A percentile compares a stretch with the other conserved stretches of the same genome.
phyloP scores from a whole-genome alignment of 2,329 filamentous ascomycete genomes.

The Diaporthe sp. region DNA sequence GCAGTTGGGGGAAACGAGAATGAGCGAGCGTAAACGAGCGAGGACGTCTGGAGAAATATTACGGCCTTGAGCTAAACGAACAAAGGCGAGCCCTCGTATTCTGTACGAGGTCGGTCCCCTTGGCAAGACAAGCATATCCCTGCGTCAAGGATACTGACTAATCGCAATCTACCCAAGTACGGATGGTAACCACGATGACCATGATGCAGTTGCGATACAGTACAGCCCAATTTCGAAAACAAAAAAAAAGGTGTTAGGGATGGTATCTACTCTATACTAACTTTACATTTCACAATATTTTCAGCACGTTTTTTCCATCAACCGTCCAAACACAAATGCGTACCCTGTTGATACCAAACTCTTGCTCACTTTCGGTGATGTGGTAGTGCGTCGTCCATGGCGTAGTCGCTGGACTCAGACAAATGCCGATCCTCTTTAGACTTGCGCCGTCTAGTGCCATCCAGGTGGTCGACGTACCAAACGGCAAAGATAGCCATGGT shows the following conservation, averaged over 20 bases:
- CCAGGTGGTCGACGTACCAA: not conserved
- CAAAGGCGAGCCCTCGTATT: not conserved
- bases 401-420: not conserved
- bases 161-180: not conserved
- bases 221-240: no score
- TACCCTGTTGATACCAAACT: not conserved
- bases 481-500: slow-evolving; percentile 6
- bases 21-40: slow-evolving; percentile 8
- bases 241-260: no score
- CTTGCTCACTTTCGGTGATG: not conserved
- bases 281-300: not conserved
- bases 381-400: not conserved
- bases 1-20: not conserved
- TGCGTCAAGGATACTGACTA: not conserved
- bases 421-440: not conserved
- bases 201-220: no score
- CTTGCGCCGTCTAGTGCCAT: not conserved
- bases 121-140: not conserved
- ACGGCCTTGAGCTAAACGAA: not conserved
- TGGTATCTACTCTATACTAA: not conserved
- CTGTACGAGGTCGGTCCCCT: not conserved
- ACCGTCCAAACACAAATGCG: not conserved
- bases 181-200: no score
- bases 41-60: not conserved
- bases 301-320: not conserved